phyloP scores from a whole-genome alignment of 1,139 yeast genomes.

The Debaryomyces coudertii region DNA sequence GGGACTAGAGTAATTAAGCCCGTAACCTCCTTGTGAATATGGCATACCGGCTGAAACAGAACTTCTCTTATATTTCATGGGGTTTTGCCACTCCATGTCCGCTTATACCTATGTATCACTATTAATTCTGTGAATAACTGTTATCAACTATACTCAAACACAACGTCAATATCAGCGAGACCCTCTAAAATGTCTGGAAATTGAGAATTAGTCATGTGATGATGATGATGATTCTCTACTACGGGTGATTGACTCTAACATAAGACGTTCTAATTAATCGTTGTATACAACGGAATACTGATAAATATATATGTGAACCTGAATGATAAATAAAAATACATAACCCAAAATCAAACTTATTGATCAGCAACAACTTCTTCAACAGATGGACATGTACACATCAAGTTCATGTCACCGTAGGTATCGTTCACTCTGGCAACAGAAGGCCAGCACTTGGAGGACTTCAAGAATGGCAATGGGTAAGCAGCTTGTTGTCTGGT shows the following conservation, averaged over 20 bases:
- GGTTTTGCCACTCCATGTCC: constrained; percentile 23
- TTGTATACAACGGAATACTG: neutral
- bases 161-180: neutral
- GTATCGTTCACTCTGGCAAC: constrained; percentile 92
- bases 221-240: neutral
- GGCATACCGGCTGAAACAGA: constrained; percentile 21
- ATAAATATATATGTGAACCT: neutral
- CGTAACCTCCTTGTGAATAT: constrained; percentile 5
- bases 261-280: neutral
- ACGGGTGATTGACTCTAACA: neutral
- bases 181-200: neutral
- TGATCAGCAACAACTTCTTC: constrained; percentile 56
- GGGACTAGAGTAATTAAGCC: constrained; percentile 13
- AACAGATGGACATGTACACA: constrained; percentile 91
- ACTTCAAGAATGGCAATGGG: constrained; percentile 74
- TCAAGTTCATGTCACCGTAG: constrained; percentile 88
- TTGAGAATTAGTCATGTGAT: neutral
- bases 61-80: constrained; percentile 16
- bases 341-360: neutral
- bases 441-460: constrained; percentile 91
- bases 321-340: neutral
- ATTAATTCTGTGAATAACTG: neutral
- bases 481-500: constrained; percentile 92
- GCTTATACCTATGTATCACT: neutral
- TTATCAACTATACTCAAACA: neutral